Evolutionary conservation across 1,284 basidiomycete genomes (phyloP).

Genomic region (Malassezia sympodialis): DNA sequence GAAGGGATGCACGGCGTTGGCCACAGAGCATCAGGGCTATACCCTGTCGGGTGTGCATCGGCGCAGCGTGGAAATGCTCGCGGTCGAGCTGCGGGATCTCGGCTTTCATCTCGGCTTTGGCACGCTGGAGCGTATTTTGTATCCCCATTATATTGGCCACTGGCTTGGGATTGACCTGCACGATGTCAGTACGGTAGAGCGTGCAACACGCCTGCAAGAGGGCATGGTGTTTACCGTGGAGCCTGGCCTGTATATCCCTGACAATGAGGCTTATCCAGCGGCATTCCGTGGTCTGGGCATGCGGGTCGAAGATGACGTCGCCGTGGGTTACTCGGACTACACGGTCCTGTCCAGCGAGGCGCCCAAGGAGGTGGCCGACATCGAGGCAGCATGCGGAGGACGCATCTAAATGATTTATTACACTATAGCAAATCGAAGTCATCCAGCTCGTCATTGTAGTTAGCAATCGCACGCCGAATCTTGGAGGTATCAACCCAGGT

Average conservation of each 20-base stretch:
- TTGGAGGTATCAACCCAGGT: constrained; percentile 98
- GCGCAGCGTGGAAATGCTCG: constrained; percentile 61
- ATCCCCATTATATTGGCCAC: constrained; percentile 78
- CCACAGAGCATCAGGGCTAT: constrained; percentile 53
- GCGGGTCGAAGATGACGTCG: constrained; percentile 44
- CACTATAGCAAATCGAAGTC: constrained; percentile 42
- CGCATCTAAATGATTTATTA: neutral
- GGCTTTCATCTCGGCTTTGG: constrained; percentile 60
- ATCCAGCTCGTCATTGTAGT: constrained; percentile 78
- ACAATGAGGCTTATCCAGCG: constrained; percentile 30
- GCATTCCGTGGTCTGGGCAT: constrained; percentile 43
- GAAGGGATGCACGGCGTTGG: constrained; percentile 57
- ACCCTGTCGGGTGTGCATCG: constrained; percentile 70
- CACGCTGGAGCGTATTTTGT: constrained; percentile 63
- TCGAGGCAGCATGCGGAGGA: constrained; percentile 33
- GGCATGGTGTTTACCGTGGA: constrained; percentile 44
- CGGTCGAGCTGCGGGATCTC: constrained; percentile 66
- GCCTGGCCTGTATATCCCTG: constrained; percentile 43
- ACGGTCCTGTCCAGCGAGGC: constrained; percentile 31
- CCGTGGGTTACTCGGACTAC: constrained; percentile 24
- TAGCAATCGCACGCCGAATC: constrained; percentile 87
- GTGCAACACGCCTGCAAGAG: constrained; percentile 26
- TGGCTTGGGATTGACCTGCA: constrained; percentile 63
- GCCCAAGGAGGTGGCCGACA: constrained; percentile 42
- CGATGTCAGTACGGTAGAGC: constrained; percentile 34